These are phyloP conservation scores for Russula foetens DNA, from an alignment of 768 basidiomycete genomes.

Conservation along the genomic window DNA sequence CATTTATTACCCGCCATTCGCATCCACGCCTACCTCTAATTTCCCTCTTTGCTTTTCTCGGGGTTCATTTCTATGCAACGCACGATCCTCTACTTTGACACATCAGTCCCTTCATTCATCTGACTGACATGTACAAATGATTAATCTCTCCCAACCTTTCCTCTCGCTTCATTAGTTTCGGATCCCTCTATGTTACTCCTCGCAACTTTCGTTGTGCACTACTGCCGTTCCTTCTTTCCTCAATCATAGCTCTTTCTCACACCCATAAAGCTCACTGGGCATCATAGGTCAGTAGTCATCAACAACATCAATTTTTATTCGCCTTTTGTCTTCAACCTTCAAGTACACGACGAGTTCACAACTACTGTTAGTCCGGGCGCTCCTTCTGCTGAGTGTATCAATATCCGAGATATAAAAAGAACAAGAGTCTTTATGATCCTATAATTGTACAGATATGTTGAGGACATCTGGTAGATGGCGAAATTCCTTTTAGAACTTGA, in stretches of 20 bases:
- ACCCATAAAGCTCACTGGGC: not conserved
- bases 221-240: not conserved
- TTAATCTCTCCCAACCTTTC: not conserved
- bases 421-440: not conserved
- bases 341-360: not conserved
- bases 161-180: not conserved
- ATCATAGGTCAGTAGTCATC: not conserved
- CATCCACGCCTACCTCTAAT: not conserved
- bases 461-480: not conserved
- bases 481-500: slow-evolving; percentile 8
- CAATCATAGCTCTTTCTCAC: not conserved
- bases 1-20: not conserved
- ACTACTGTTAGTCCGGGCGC: not conserved
- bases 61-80: not conserved
- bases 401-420: not conserved
- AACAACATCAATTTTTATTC: slow-evolving; percentile 4
- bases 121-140: not conserved
- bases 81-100: not conserved
- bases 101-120: not conserved
- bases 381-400: not conserved
- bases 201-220: not conserved
- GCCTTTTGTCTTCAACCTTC: not conserved
- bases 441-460: slow-evolving; percentile 5
- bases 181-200: not conserved
- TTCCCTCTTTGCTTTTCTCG: not conserved